A percentile compares a stretch with the other conserved stretches of the same genome.
These are phyloP conservation scores for Chimonanthus salicifolius DNA, from an alignment of 164 flowering plant species.

Conservation along the genomic window DNA sequence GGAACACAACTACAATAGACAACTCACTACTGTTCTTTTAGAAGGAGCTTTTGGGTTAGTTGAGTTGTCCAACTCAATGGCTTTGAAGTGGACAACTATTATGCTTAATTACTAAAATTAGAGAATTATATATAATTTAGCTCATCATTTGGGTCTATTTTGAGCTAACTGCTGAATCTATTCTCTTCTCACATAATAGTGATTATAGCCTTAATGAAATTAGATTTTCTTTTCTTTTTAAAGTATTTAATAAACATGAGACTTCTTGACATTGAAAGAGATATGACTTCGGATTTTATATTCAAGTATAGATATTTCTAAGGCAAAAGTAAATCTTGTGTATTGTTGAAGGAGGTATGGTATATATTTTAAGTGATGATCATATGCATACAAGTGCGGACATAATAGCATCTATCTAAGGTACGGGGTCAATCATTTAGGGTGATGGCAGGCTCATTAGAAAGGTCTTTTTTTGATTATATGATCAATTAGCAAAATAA, in stretches of 20 bases:
- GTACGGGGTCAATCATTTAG: too few species aligned
- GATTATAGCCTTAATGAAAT: neutral
- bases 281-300: too few species aligned
- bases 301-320: neutral
- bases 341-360: too few species aligned
- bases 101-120: slow-evolving; percentile 13
- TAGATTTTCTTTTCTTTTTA: neutral
- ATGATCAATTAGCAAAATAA: too few species aligned
- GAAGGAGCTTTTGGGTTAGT: slow-evolving; percentile 15
- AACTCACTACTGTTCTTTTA: slow-evolving; percentile 18
- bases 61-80: slow-evolving; percentile 29
- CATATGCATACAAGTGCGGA: too few species aligned
- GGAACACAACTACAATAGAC: slow-evolving; percentile 8
- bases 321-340: too few species aligned
- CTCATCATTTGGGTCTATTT: slow-evolving; percentile 8
- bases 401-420: too few species aligned
- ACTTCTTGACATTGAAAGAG: neutral
- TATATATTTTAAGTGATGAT: too few species aligned
- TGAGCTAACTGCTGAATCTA: neutral
- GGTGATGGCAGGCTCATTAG: too few species aligned
- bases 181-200: too few species aligned
- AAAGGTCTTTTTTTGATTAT: too few species aligned
- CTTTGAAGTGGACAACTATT: slow-evolving; percentile 14
- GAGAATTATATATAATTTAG: slow-evolving; percentile 2
- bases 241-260: neutral